Evolutionary conservation across 2,329 filamentous ascomycete species (phyloP), one percentile per base, ranked within the genome.

Genomic region (Dactylellina parvicollis): DNA sequence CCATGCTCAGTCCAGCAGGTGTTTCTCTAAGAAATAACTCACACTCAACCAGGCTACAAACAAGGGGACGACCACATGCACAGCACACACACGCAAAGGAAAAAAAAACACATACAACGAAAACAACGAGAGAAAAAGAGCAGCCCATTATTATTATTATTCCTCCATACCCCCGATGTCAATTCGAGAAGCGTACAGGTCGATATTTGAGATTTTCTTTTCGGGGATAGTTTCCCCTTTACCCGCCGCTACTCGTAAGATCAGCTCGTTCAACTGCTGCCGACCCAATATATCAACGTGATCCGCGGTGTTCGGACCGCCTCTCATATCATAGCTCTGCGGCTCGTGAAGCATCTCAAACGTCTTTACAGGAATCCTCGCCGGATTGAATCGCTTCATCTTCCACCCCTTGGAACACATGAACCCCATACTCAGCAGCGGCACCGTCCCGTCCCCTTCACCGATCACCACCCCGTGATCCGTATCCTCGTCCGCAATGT

Each of bases 321-420:
- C 88, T 60, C 75, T 75, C 50, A 95, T 92, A 77, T 89, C 94
- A 80, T 97, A 99, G 16, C 92, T 84, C 77, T 97, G 94, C 0
- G 95, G 95, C 79, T 98, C 93, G 79, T 99, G 95, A 0, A 89
- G 91, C 95, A 99, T 99, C 83, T 99, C 95, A 74, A 90, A 92
- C 0, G 93, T 91, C 40, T 88, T 96, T 75, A 99, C 83, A 78
- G 92, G 88, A 30, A 89, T 86, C 1, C 89, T 89, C 0, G 92
- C 90, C 0, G 95, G 95, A 78, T 99, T 99, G 80, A 96, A 99
- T 34, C 95, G 86, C 81, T 92, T 92, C 81, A 97, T 90, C 67
- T 89, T 88, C 95, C 95, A 99, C 2, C 95, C 95, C 78, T 90
- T 92, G 77, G 92, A 90, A 80, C 95, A 99, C 95, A 99, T 98